These are phyloP conservation scores for Haematococcus sp. DNA, from an alignment of 139 green algal genomes.

Conservation along the genomic window DNA sequence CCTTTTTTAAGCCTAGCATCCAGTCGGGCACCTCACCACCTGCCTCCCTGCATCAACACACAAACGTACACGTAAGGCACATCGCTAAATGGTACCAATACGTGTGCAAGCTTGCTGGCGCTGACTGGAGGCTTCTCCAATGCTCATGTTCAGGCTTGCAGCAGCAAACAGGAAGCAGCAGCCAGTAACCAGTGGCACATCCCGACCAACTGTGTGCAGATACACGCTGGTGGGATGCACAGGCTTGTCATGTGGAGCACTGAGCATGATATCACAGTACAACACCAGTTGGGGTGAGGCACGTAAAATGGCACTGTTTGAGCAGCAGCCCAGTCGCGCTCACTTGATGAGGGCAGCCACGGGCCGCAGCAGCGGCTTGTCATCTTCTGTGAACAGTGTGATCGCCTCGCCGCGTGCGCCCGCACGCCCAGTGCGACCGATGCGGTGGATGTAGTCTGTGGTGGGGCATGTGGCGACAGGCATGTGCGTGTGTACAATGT, in stretches of 20 bases:
- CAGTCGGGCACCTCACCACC: conserved; percentile 73
- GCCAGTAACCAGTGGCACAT: too few species aligned
- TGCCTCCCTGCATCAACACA: conserved; percentile 31
- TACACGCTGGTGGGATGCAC: too few species aligned
- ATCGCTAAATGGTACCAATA: too few species aligned
- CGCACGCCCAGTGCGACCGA: conserved; percentile 78
- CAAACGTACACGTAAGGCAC: too few species aligned
- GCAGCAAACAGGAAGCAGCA: not conserved
- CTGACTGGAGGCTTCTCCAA: not conserved
- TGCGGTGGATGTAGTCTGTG: conserved; percentile 90
- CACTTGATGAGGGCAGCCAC: conserved; percentile 72
- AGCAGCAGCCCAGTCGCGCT: not conserved
- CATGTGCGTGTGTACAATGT: too few species aligned
- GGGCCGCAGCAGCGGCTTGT: conserved; percentile 58
- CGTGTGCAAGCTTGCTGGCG: not conserved
- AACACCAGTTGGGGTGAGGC: too few species aligned
- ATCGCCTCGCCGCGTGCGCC: conserved; percentile 61
- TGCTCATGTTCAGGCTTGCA: not conserved
- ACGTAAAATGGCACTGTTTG: too few species aligned
- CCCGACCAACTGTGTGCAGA: too few species aligned
- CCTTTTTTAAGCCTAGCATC: conserved; percentile 73
- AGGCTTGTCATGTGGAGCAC: too few species aligned
- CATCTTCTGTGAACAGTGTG: conserved; percentile 87
- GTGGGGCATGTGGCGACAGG: too few species aligned
- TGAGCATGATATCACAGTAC: too few species aligned